A percentile compares a stretch with the other conserved stretches of the same genome.
These are phyloP conservation scores for Penicillium sp. DNA, from an alignment of 2,329 filamentous ascomycete genomes.

Conservation along the genomic window DNA sequence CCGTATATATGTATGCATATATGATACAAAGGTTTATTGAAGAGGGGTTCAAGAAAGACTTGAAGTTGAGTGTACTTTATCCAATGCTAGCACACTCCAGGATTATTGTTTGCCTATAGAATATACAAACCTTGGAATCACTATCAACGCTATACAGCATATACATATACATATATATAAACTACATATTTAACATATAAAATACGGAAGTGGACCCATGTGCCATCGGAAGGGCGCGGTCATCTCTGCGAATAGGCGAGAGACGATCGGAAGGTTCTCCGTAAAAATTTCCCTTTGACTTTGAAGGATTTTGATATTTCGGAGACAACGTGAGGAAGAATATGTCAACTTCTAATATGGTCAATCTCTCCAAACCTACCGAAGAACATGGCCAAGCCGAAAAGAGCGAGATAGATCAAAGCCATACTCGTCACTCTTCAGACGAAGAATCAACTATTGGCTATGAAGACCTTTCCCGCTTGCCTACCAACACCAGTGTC, in stretches of 20 bases:
- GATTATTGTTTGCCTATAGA: no score
- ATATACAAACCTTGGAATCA: no score
- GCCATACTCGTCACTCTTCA: background rate
- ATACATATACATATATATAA: no score
- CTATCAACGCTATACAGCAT: no score
- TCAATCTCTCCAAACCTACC: background rate
- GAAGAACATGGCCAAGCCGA: background rate
- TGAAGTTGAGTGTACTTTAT: no score
- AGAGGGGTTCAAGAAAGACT: no score
- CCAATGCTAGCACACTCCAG: no score
- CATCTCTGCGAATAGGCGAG: constrained; percentile 21
- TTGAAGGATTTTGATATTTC: background rate
- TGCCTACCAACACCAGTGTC: constrained; percentile 28
- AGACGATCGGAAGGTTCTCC: background rate
- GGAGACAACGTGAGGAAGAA: no score
- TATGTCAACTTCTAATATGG: background rate
- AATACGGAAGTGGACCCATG: background rate
- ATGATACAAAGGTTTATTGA: no score
- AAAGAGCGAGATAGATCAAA: background rate
- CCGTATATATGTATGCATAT: no score
- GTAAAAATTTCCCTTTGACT: background rate
- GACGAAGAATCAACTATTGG: constrained; percentile 6
- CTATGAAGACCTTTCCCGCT: constrained; percentile 15
- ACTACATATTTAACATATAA: background rate
- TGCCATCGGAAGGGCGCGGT: constrained; percentile 7